Evolutionary conservation across 805 yeast genomes (phyloP), one percentile per base, ranked within the genome.

Genomic region (Saccharomycopsis sp.): DNA sequence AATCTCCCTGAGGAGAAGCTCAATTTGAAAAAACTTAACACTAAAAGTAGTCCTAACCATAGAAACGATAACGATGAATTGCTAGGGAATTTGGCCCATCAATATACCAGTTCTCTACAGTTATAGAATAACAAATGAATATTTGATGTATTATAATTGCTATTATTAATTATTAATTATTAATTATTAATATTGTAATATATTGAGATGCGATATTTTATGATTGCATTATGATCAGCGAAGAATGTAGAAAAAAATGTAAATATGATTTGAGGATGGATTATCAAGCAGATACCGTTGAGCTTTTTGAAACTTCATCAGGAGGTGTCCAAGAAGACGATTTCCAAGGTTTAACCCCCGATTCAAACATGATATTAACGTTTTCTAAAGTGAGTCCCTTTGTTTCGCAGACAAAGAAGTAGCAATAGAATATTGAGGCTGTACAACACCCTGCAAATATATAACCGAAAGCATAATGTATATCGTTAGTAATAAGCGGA

Each of bases 331-430:
- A 85, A 58, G 65, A 65, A 24, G 75, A 55, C 15, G 86, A 83
- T 58, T 71, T 69, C 80, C 81, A 78, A 55, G 81, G 75, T 57
- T 70, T 64, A 47, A 73, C 74, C 64, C 71, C 72, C 55, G 73
- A 71, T 29, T 77, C 70, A 66, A 75, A 78, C 77, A 85, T 74
- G 67, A 80, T 84, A 70, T 88, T 91, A 63, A 89, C 89, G 73
- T 89, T 91, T 74, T 89, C 96, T 70, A 89, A 79, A 52, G 88
- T 79, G 67, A 88, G 79, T 60, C 96, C 96, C 75, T 82, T 84
- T 57, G 96, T 89, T 73, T 87, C 93, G 66, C 84, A 83, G 61
- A 89, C 83, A 65, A 79, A 78, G 77, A 88, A 83, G 77, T 79
- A 83, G 56, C 87, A 87, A 70, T 86, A 89, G 72, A 86, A 75